Percentiles rank a stretch among this genome's conserved stretches.
phyloP scores from a whole-genome alignment of 1,284 basidiomycete genomes.

The Tilletia indica region DNA sequence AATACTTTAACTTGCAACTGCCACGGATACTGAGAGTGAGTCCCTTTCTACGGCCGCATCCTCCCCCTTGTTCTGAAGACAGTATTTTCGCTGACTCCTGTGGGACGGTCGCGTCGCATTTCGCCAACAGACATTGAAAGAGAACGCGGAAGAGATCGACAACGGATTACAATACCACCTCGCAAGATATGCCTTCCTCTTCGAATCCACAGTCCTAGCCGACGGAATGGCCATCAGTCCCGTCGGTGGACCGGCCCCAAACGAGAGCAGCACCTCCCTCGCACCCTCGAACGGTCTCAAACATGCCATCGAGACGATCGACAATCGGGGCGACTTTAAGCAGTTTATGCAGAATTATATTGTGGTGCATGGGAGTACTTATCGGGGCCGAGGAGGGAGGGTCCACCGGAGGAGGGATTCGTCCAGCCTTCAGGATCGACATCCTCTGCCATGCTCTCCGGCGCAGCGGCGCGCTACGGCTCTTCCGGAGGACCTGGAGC shows the following conservation, averaged over 20 bases:
- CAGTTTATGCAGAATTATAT: slow-evolving; percentile 96
- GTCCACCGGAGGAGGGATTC: slow-evolving; percentile 56
- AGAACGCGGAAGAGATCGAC: slow-evolving; percentile 93
- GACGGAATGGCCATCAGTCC: slow-evolving; percentile 83
- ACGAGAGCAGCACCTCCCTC: background rate
- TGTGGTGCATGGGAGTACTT: slow-evolving; percentile 69
- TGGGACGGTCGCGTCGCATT: too few relatives aligned
- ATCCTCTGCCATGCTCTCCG: background rate
- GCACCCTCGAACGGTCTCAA: slow-evolving; percentile 67
- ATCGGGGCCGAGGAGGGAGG: slow-evolving; percentile 54
- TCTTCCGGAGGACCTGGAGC: background rate
- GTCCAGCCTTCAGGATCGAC: slow-evolving; percentile 28
- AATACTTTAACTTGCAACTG: slow-evolving; percentile 82
- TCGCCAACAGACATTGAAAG: slow-evolving; percentile 66
- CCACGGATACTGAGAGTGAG: slow-evolving; percentile 83
- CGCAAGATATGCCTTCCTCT: slow-evolving; percentile 88
- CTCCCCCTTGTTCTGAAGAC: background rate
- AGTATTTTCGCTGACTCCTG: too few relatives aligned
- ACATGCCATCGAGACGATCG: slow-evolving; percentile 81
- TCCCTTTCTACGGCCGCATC: background rate
- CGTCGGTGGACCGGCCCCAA: slow-evolving; percentile 54
- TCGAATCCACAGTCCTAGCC: slow-evolving; percentile 81
- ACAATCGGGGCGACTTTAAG: slow-evolving; percentile 92
- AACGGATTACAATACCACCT: slow-evolving; percentile 95
- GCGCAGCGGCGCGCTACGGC: slow-evolving; percentile 3